Conservation (phyloP, 345 rosid genomes). For the Syzygium oleosum region DNA sequence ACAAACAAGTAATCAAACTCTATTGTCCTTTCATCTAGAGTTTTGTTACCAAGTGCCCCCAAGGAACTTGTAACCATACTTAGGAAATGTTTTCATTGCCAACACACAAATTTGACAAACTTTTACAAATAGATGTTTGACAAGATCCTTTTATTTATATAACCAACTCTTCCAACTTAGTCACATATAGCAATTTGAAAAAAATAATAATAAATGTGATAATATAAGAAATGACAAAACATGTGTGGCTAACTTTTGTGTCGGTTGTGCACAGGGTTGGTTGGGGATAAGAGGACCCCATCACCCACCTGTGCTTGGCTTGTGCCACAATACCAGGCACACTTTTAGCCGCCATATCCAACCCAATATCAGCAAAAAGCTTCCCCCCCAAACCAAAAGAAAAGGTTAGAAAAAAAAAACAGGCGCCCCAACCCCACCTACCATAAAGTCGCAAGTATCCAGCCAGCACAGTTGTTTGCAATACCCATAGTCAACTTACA, state of each 20-base stretch:
- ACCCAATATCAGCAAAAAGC: neutral
- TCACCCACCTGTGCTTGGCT: neutral
- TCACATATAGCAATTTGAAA: neutral
- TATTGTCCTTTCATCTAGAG: neutral
- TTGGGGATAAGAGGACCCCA: neutral
- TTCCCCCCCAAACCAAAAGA: neutral
- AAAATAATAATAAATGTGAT: neutral
- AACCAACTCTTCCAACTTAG: neutral
- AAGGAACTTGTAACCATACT: neutral
- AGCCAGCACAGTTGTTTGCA: neutral
- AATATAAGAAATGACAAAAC: neutral
- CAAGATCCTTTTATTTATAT: neutral
- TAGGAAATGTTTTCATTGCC: neutral
- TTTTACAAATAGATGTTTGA: neutral
- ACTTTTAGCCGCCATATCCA: neutral
- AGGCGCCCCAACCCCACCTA: neutral
- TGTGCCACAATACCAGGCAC: neutral
- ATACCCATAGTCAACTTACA: neutral
- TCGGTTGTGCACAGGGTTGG: neutral
- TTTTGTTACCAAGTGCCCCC: neutral
- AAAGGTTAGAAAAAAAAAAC: neutral
- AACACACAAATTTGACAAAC: neutral
- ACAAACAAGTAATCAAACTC: neutral
- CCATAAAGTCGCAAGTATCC: neutral
- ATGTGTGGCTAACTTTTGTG: neutral